Evolutionary conservation across 257 asterid species (phyloP), one percentile per base, ranked within the genome.

Genomic region (Voacanga thouarsii): DNA sequence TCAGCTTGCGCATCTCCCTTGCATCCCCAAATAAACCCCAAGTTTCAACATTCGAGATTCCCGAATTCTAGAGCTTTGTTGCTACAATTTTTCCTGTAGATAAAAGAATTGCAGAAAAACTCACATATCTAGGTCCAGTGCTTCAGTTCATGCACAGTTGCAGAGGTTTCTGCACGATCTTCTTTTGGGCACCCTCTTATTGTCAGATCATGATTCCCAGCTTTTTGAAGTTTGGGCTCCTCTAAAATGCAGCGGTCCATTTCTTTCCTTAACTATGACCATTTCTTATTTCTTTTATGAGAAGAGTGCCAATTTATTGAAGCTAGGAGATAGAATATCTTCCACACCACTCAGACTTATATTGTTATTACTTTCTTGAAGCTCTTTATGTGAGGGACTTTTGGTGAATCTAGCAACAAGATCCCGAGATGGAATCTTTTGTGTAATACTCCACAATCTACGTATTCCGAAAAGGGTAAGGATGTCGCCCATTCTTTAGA

Each of bases 71-170:
- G 92, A 85, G 79, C 86, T 84, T 79, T 89, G 69, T 26, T 79
- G 78, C 68, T 87, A 87, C 78, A 85, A 78, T 78, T 80, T 91
- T 85, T 86, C 91, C 99, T 94, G 92, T 86, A 80, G 45, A 76
- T 64, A 69, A 77, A 76, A 45, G 55, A 79, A 82, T 76, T 49
- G 71, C 82, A 78, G 70, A 59, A 72, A 80, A 81, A 77, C 77
- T 81, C 72, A 75, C 92, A 78, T 90, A 94, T 97, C 75, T 88
- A 90, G 77, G 84, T 79, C 93, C 91, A 90, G 66, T 81, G 87
- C 83, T 83, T 84, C 82, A 78, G 77, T 77, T 88, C 93, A 74
- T 70, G 81, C 71, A 76, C 83, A 77, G 72, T 79, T 41, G 49
- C 50, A 75, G 75, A 77, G 74, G 81, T 79, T 76, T 69, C 86